phyloP scores from a whole-genome alignment of 805 yeast species.

The Wickerhamiella bombiphila region DNA sequence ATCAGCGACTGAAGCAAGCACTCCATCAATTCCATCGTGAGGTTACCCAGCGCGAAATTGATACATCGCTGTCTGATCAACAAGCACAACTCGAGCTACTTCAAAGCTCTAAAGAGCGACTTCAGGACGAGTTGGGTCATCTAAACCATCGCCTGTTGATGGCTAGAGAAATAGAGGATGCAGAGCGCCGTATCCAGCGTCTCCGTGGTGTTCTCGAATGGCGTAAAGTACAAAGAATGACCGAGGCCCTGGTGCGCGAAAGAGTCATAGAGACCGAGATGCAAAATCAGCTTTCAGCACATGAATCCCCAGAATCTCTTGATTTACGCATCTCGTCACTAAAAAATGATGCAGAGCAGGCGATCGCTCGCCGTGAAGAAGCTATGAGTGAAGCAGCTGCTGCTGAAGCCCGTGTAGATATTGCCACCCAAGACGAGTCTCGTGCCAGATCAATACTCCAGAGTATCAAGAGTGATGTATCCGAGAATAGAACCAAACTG shows the following conservation, averaged over 20 bases:
- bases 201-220: background rate
- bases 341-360: background rate
- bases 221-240: background rate
- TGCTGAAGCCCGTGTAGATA: background rate
- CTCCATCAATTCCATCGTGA: constrained; percentile 24
- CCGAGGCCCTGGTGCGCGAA: background rate
- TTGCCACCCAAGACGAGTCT: background rate
- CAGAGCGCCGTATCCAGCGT: background rate
- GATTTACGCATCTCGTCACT: background rate
- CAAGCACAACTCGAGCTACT: background rate
- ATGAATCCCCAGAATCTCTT: background rate
- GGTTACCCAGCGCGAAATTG: constrained; percentile 27
- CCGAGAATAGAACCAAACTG: background rate
- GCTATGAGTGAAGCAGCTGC: background rate
- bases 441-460: background rate
- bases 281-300: background rate
- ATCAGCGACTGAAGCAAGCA: constrained; percentile 54
- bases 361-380: background rate
- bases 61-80: constrained; percentile 19
- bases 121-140: background rate
- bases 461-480: background rate
- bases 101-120: background rate
- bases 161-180: background rate
- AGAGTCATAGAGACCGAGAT: background rate
- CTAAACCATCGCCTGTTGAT: background rate